phyloP scores from a whole-genome alignment of 371 early-diverging fungal species.

The Enterocytospora artemiae region DNA sequence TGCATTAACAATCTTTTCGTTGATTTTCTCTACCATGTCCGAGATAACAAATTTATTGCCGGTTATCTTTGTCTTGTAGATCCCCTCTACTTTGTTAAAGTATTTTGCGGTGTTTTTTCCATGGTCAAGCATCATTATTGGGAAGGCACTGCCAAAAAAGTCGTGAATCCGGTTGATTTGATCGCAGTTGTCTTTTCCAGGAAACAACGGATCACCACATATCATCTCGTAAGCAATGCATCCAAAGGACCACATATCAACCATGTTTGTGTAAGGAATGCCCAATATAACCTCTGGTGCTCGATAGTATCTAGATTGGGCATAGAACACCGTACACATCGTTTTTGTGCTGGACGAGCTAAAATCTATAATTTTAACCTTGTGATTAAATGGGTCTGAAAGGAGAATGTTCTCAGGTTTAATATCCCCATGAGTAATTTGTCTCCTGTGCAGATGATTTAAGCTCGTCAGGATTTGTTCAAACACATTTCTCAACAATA shows the following conservation, averaged over 20 bases:
- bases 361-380: slow-evolving; percentile 89
- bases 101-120: slow-evolving; percentile 29
- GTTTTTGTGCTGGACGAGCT: slow-evolving; percentile 79
- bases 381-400: slow-evolving; percentile 61
- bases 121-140: slow-evolving; percentile 41
- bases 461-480: slow-evolving; percentile 75
- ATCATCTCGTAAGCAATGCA: slow-evolving; percentile 66
- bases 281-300: slow-evolving; percentile 86
- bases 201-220: slow-evolving; percentile 75
- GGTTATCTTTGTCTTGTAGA: slow-evolving; percentile 7
- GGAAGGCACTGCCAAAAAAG: slow-evolving; percentile 30
- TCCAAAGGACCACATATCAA: slow-evolving; percentile 83
- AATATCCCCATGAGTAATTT: slow-evolving; percentile 87
- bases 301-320: slow-evolving; percentile 87
- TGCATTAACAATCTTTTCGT: not conserved
- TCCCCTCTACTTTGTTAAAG: slow-evolving; percentile 42
- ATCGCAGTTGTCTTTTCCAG: slow-evolving; percentile 78
- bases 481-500: slow-evolving; percentile 69
- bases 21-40: slow-evolving; percentile 23
- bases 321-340: slow-evolving; percentile 73
- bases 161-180: slow-evolving; percentile 67
- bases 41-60: slow-evolving; percentile 10
- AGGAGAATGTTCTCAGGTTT: slow-evolving; percentile 90
- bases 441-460: slow-evolving; percentile 65
- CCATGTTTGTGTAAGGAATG: slow-evolving; percentile 72